phyloP scores from a whole-genome alignment of 257 asterid genomes.

The Plantago elongata region DNA sequence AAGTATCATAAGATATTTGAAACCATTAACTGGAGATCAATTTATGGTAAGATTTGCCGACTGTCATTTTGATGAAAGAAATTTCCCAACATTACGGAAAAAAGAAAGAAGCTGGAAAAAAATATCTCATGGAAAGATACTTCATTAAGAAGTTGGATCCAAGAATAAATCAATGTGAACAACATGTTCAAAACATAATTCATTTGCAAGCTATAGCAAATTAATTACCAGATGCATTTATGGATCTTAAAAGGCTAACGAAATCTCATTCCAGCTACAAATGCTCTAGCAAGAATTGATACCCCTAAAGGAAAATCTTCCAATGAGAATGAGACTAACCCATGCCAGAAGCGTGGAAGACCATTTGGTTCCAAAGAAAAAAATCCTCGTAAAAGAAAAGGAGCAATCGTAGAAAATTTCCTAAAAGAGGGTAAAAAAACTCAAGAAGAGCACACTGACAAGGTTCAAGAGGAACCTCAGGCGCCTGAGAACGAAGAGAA shows the following conservation, averaged over 20 bases:
- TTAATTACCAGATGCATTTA: constrained; percentile 1
- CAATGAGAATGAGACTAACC: no score
- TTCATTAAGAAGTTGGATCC: not conserved
- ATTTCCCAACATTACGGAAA: not conserved
- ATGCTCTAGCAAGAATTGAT: no score
- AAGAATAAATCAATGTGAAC: not conserved
- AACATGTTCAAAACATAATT: constrained; percentile 1
- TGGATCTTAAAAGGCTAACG: constrained; percentile 1
- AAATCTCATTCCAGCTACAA: not conserved
- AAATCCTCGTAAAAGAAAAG: no score
- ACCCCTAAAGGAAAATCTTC: no score
- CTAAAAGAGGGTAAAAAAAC: no score
- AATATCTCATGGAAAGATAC: constrained; percentile 1
- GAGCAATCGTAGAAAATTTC: no score
- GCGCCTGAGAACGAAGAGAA: no score
- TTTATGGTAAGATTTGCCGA: not conserved
- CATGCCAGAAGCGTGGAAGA: no score
- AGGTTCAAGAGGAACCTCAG: no score
- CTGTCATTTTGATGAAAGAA: constrained; percentile 1
- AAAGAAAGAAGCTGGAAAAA: not conserved
- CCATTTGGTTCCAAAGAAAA: no score
- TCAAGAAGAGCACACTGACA: no score
- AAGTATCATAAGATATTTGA: not conserved
- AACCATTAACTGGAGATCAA: not conserved
- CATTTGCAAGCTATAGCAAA: constrained; percentile 10